Percentiles rank a stretch among this genome's conserved stretches.
phyloP scores from a whole-genome alignment of 1,284 basidiomycete genomes.

The Lentinula novae-zelandiae region DNA sequence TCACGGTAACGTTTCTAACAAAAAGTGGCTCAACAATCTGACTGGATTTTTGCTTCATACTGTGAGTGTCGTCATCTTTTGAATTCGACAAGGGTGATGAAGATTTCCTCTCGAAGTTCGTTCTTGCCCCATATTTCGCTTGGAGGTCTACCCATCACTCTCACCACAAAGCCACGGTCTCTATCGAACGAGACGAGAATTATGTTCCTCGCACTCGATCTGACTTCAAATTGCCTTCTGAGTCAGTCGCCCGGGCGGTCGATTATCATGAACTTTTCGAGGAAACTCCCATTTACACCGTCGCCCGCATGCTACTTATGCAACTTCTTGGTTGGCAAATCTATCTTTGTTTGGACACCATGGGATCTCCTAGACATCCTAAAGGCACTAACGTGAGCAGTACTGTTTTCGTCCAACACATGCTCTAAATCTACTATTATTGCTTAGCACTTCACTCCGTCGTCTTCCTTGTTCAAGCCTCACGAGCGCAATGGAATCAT shows the following conservation, averaged over 20 bases:
- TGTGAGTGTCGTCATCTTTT: background rate
- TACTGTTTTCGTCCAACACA: background rate
- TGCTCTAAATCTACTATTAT: constrained; percentile 24
- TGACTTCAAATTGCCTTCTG: constrained; percentile 44
- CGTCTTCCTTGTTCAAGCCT: constrained; percentile 34
- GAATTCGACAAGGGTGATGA: background rate
- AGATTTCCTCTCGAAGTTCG: constrained; percentile 11
- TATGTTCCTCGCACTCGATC: constrained; percentile 55
- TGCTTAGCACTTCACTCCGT: constrained; percentile 44
- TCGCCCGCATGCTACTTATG: constrained; percentile 48
- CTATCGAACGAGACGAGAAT: constrained; percentile 60
- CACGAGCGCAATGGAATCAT: constrained; percentile 50
- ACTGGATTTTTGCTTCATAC: constrained; percentile 13
- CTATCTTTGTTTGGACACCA: constrained; percentile 54
- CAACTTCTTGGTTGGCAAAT: constrained; percentile 76
- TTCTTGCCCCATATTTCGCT: constrained; percentile 32
- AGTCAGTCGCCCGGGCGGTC: constrained; percentile 27
- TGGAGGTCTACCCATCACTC: constrained; percentile 54
- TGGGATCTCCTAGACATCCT: constrained; percentile 38
- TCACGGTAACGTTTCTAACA: constrained; percentile 42
- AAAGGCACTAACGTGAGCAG: constrained; percentile 34
- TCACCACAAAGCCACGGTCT: constrained; percentile 50
- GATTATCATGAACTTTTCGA: constrained; percentile 56
- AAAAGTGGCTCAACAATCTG: constrained; percentile 15
- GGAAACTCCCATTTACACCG: constrained; percentile 57